A percentile compares a stretch with the other conserved stretches of the same genome.
These are phyloP conservation scores for Rhodotorula toruloides DNA, from an alignment of 768 basidiomycete genomes.

Conservation along the genomic window DNA sequence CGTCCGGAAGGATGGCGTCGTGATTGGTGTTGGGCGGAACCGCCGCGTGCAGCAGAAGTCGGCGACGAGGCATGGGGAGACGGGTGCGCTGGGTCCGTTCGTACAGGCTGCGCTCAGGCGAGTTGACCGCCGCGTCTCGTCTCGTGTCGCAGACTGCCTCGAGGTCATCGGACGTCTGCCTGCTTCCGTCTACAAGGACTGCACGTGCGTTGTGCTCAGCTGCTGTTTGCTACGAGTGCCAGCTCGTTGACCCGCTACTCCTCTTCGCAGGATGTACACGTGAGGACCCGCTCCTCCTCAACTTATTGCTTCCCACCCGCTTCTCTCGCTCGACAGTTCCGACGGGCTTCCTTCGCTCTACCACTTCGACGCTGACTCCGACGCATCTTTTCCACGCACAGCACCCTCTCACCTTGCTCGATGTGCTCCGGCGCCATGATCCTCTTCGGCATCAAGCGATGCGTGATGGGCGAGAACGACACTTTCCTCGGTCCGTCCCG, in stretches of 20 bases:
- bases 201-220: slow-evolving; percentile 21
- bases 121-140: background rate
- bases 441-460: slow-evolving; percentile 54
- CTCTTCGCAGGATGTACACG: slow-evolving; percentile 12
- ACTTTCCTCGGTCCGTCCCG: slow-evolving; percentile 51
- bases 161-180: slow-evolving; percentile 53
- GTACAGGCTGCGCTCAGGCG: background rate
- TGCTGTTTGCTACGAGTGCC: background rate
- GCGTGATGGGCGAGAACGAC: slow-evolving; percentile 62
- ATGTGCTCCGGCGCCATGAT: slow-evolving; percentile 63
- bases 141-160: slow-evolving; percentile 45
- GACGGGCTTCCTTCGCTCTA: no score
- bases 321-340: background rate
- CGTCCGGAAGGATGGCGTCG: slow-evolving; percentile 41
- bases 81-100: slow-evolving; percentile 18
- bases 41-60: slow-evolving; percentile 52
- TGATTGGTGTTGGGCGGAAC: slow-evolving; percentile 53
- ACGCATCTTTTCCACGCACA: slow-evolving; percentile 1
- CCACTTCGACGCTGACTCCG: no score
- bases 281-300: background rate
- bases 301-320: background rate
- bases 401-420: slow-evolving; percentile 54
- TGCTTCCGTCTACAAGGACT: slow-evolving; percentile 32
- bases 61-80: slow-evolving; percentile 54
- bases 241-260: background rate